Evolutionary conservation across 2,329 filamentous ascomycete genomes (phyloP), one percentile per base, ranked within the genome.

Genomic region (Nigrospora osmanthi): DNA sequence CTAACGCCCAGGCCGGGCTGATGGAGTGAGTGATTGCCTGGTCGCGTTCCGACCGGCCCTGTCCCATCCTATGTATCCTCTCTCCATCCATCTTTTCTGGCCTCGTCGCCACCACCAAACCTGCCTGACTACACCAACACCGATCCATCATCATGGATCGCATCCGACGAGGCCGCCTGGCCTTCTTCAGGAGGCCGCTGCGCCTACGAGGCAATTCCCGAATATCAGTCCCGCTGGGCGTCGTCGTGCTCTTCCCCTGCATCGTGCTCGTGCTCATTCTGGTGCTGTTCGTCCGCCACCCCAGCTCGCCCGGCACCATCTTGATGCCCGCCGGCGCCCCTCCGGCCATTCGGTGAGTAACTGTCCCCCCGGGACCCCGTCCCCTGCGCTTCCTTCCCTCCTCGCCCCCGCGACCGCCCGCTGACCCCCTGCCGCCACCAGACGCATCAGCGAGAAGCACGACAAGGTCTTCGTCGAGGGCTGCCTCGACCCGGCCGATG

Each of bases 391-490:
- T 28, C 35, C n/a, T n/a, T n/a, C n/a, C n/a, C n/a, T n/a, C n/a
- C 33, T 35, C 14, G 11, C 28, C 32, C 16, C 6, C 36, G 31
- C 10, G 23, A 28, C 23, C 19, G 14, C 34, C 42, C 39, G 16
- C 42, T 12, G 14, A 11, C 17, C 28, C 17, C 7, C 23, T n/a
- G 43, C 23, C 23, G 23, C 34, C 42, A 34, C 58, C 60, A 95
- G 90, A 56, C 91, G 89, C 80, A 98, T 98, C 58, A 95, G 86
- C 69, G 93, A 97, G 69, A 87, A 94, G 59, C 81, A 97, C 67
- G 93, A 98, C 69, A 95, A 95, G 68, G 89, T 96, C 42, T 98
- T 98, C 59, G 86, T 89, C 42, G 87, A 83, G 34, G 93, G 93
- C 53, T 98, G 93, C 64, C 77, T 88, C 58, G 83, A 90, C 54